Percentiles rank a stretch among this genome's conserved stretches.
These are phyloP conservation scores for Pueraria montana DNA, from an alignment of 306 rosid species.

Conservation along the genomic window DNA sequence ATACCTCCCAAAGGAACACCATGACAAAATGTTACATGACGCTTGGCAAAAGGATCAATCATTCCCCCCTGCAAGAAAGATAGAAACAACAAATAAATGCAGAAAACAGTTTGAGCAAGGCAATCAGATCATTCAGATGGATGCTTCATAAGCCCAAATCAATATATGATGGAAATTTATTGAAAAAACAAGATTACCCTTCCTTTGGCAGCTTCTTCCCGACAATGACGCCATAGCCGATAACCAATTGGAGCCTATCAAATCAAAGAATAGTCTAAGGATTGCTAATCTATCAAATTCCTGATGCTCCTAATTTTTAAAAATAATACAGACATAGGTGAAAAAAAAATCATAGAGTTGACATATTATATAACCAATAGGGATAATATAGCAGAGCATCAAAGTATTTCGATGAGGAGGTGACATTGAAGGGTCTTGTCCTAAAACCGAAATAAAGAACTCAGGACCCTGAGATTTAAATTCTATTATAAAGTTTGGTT, in stretches of 20 bases:
- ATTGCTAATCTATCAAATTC: slow-evolving; percentile 26
- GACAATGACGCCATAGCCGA: slow-evolving; percentile 73
- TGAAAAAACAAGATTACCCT: slow-evolving; percentile 63
- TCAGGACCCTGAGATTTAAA: background rate
- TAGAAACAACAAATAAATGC: slow-evolving; percentile 39
- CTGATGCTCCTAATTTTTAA: slow-evolving; percentile 18
- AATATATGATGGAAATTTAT: slow-evolving; percentile 32
- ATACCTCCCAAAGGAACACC: slow-evolving; percentile 94
- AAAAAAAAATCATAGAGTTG: background rate
- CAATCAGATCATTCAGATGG: slow-evolving; percentile 25
- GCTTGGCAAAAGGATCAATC: slow-evolving; percentile 80
- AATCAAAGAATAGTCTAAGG: slow-evolving; percentile 43
- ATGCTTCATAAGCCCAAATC: slow-evolving; percentile 38
- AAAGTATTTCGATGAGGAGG: slow-evolving; percentile 21
- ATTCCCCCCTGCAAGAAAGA: slow-evolving; percentile 57
- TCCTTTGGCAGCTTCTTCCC: slow-evolving; percentile 77
- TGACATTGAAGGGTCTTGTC: slow-evolving; percentile 15
- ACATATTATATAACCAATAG: background rate
- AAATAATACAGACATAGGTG: slow-evolving; percentile 5
- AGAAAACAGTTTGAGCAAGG: slow-evolving; percentile 28
- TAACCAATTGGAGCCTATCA: slow-evolving; percentile 84
- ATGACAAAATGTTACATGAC: slow-evolving; percentile 65
- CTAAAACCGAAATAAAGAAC: slow-evolving; percentile 15
- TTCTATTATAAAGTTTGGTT: background rate
- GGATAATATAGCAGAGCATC: slow-evolving; percentile 30